A percentile compares a stretch with the other conserved stretches of the same genome.
Conservation (phyloP, 208 protist genomes). For the Crithidia expoeki region DNA sequence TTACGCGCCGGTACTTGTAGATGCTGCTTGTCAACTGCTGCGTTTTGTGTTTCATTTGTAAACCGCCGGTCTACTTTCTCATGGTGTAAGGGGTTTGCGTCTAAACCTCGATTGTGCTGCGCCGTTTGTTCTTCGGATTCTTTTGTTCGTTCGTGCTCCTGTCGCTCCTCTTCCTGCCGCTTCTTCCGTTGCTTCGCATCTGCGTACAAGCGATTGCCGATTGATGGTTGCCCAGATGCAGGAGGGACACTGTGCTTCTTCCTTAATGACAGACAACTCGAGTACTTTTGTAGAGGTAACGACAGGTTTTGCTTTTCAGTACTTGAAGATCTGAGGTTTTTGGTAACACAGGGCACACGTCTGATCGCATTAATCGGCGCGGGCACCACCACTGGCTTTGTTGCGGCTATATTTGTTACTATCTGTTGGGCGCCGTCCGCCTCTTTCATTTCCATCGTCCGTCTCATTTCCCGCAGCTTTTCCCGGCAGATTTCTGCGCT, state of each 20-base stretch:
- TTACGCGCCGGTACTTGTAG: no score
- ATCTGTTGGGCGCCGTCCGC: not conserved
- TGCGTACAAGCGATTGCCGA: not conserved
- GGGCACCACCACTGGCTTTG: no score
- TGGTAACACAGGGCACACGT: no score
- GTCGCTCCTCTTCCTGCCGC: not conserved
- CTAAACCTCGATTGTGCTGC: not conserved
- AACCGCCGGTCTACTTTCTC: no score
- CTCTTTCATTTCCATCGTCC: not conserved
- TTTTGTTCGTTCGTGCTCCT: not conserved
- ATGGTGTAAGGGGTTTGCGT: not conserved
- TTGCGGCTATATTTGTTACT: no score
- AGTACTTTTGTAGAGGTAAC: no score
- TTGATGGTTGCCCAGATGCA: no score
- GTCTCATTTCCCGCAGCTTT: slow-evolving; percentile 20
- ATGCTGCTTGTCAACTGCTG: no score
- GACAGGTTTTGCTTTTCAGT: no score
- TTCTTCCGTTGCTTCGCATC: not conserved
- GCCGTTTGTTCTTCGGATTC: not conserved
- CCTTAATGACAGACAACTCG: not conserved
- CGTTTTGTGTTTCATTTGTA: no score
- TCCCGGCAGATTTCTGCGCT: slow-evolving; percentile 23
- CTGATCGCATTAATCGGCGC: no score
- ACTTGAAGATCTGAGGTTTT: no score
- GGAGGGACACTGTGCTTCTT: not conserved